Conservation (phyloP, 768 basidiomycete genomes). For the Lactifluus volemus region DNA sequence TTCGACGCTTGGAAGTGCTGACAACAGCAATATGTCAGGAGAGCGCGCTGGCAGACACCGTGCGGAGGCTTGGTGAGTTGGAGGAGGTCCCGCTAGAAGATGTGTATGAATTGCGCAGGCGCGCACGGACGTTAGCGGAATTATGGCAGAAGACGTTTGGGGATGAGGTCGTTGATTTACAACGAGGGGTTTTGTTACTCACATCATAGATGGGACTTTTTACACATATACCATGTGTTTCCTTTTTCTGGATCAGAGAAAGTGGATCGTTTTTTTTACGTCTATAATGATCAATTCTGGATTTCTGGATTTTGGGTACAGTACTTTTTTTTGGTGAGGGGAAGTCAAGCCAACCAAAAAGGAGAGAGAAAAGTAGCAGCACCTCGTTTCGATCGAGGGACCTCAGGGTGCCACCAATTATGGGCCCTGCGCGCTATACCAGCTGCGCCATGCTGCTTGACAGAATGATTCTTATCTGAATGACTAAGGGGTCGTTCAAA, state of each 20-base stretch:
- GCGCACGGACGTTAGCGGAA: constrained; percentile 9
- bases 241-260: background rate
- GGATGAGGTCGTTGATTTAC: constrained; percentile 9
- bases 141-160: constrained; percentile 6
- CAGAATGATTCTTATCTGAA: background rate
- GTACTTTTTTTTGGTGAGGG: too few relatives aligned
- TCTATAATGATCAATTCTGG: background rate
- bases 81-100: constrained; percentile 5
- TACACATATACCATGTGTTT: background rate
- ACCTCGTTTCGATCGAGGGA: constrained; percentile 29
- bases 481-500: background rate
- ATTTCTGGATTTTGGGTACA: background rate
- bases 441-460: constrained; percentile 27
- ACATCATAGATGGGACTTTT: background rate
- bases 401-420: constrained; percentile 26
- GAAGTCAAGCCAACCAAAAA: background rate
- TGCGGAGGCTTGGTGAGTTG: constrained; percentile 7
- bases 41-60: constrained; percentile 11
- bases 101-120: background rate
- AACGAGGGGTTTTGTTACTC: background rate
- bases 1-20: background rate
- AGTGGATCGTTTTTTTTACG: background rate
- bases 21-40: background rate
- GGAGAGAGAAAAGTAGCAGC: constrained; percentile 21
- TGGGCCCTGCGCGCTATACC: constrained; percentile 22